Evolutionary conservation across 2,329 filamentous ascomycete species (phyloP).

Genomic region (Penicillium italicum): DNA sequence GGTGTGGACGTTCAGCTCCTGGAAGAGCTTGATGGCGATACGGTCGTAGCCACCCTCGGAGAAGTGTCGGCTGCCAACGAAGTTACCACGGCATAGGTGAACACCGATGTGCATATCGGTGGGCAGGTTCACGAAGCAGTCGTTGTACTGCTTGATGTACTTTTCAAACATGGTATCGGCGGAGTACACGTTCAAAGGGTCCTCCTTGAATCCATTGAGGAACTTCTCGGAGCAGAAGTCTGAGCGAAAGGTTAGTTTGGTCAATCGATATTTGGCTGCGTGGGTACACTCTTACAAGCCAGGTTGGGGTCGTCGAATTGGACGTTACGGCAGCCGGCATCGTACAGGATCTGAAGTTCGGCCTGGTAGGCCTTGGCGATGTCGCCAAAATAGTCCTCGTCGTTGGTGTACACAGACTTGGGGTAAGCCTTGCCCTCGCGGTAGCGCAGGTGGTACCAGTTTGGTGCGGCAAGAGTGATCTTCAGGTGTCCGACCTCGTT

Average conservation of each 20-base stretch:
- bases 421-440: slow-evolving; percentile 55
- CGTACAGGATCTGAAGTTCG: slow-evolving; percentile 60
- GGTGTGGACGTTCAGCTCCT: slow-evolving; percentile 60
- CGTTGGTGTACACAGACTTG: slow-evolving; percentile 54
- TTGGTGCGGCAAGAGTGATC: slow-evolving; percentile 63
- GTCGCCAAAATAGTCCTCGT: slow-evolving; percentile 62
- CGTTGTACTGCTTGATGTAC: slow-evolving; percentile 75
- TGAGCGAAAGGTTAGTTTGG: slow-evolving; percentile 29
- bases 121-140: slow-evolving; percentile 61
- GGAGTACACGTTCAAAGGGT: slow-evolving; percentile 63
- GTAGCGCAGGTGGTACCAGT: slow-evolving; percentile 66
- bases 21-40: slow-evolving; percentile 64
- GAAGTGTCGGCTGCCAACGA: slow-evolving; percentile 63
- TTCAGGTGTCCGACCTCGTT: slow-evolving; percentile 64
- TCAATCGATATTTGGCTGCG: not conserved
- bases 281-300: slow-evolving; percentile 50
- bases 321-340: slow-evolving; percentile 62
- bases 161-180: slow-evolving; percentile 69
- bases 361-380: slow-evolving; percentile 63
- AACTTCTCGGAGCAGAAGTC: slow-evolving; percentile 73
- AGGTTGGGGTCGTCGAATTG: slow-evolving; percentile 66
- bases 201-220: slow-evolving; percentile 65
- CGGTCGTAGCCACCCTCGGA: slow-evolving; percentile 64
- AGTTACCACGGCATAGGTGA: slow-evolving; percentile 67
- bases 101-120: slow-evolving; percentile 72